Evolutionary conservation across 2,329 filamentous ascomycete genomes (phyloP), one percentile per base, ranked within the genome.

Genomic region (Cercospora berteroae): DNA sequence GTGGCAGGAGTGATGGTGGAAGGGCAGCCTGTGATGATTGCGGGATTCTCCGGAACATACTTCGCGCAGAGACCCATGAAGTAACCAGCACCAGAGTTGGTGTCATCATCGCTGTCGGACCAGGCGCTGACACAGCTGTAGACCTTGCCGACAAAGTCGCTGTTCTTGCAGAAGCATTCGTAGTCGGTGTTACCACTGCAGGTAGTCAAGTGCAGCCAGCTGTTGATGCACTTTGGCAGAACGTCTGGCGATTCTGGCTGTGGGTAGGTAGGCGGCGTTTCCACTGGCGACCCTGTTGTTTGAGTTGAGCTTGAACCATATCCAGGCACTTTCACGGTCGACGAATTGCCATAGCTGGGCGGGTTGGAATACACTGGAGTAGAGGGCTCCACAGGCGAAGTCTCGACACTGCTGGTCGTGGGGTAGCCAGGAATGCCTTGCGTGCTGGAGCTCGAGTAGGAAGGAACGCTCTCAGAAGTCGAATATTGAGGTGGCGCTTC

Each of bases 11-110:
- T 83, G 79, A 89, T 86, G 64, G 84, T 85, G 1, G 79, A 78
- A 25, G 90, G 88, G 73, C 92, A 88, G 70, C 87, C 88, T 60
- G 91, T 96, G 76, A 92, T 87, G 75, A 98, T 91, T 71, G 85
- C 91, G n/a, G 94, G 93, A 86, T 97, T 97, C 77, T 86, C 74
- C 16, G 86, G 83, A 39, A 92, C 86, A 80, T 90, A 89, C 63
- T 86, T 82, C 66, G 91, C 93, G 83, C 94, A 98, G 81, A 98
- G 92, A 79, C 94, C 94, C 80, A 94, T 90, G 84, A 97, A 90
- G 87, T 92, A 97, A 75, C 87, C 86, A 67, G 95, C 85, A 68
- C 93, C 92, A 74, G 88, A 81, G 64, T 87, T 84, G 73, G 94
- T 85, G 77, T 91, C 86, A 56, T 86, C 83, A 69, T 89, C 85